phyloP scores from a whole-genome alignment of 2,329 filamentous ascomycete species.

The Rhexocercosporidium sp. region DNA sequence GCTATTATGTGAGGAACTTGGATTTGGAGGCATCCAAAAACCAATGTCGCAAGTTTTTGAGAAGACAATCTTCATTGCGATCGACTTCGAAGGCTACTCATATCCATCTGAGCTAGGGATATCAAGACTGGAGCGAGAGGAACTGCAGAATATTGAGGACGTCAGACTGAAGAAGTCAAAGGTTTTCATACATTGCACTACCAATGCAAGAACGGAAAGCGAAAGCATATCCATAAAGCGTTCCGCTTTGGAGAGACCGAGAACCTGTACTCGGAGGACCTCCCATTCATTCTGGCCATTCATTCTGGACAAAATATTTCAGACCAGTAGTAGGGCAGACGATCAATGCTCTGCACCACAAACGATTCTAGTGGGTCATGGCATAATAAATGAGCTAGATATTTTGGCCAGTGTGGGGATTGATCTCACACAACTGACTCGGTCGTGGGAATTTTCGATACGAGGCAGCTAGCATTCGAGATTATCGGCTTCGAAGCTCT shows the following conservation, averaged over 20 bases:
- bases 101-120: background rate
- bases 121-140: background rate
- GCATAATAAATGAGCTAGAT: background rate
- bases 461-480: constrained; percentile 9
- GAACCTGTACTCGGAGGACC: background rate
- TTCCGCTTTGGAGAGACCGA: background rate
- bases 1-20: background rate
- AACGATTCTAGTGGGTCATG: background rate
- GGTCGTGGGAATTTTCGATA: background rate
- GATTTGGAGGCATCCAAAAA: too few species aligned
- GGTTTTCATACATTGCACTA: background rate
- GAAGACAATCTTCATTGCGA: background rate
- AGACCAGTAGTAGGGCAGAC: background rate
- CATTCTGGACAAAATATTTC: background rate
- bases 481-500: background rate
- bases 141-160: background rate
- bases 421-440: background rate
- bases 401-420: background rate
- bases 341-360: background rate
- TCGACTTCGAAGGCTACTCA: background rate
- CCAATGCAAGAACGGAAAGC: background rate
- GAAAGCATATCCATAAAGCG: background rate
- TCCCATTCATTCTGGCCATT: background rate
- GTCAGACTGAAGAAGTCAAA: background rate
- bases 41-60: background rate